Percentiles rank a stretch among this genome's conserved stretches.
Conservation (phyloP, 2,329 filamentous ascomycete genomes). For the Neurospora sp. region DNA sequence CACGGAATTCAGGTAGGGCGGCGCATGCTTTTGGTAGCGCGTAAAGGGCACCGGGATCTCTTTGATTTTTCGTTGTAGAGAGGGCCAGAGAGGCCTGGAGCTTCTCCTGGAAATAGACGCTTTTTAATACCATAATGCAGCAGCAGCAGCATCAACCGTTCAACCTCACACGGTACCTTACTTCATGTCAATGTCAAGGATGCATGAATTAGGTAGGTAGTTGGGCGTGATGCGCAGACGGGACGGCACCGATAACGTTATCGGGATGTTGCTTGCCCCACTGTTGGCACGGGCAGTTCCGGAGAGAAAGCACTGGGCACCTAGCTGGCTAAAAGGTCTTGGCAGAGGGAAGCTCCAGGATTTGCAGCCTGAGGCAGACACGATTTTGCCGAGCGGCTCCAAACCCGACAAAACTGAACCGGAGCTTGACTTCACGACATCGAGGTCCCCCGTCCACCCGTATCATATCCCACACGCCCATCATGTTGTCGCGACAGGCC, state of each 20-base stretch:
- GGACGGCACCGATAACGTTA: background rate
- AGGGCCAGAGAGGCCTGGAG: background rate
- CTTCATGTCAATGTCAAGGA: background rate
- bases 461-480: conserved; percentile 21
- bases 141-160: background rate
- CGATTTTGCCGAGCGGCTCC: conserved; percentile 17
- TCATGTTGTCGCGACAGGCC: conserved; percentile 52
- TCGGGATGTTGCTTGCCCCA: background rate
- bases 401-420: conserved; percentile 17
- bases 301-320: background rate
- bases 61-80: background rate
- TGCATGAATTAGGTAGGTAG: background rate
- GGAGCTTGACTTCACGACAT: conserved; percentile 19
- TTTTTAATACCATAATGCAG: background rate
- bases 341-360: background rate
- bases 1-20: background rate
- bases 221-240: background rate
- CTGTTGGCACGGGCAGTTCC: background rate
- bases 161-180: background rate
- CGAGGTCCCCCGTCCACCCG: conserved; percentile 16
- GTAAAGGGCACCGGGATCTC: background rate
- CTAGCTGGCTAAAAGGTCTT: background rate
- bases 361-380: conserved; percentile 17
- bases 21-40: background rate
- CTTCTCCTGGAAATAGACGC: background rate